A percentile compares a stretch with the other conserved stretches of the same genome.
Evolutionary conservation across 1,139 yeast species (phyloP).

Genomic region (Magnusiomyces tetraspermus): DNA sequence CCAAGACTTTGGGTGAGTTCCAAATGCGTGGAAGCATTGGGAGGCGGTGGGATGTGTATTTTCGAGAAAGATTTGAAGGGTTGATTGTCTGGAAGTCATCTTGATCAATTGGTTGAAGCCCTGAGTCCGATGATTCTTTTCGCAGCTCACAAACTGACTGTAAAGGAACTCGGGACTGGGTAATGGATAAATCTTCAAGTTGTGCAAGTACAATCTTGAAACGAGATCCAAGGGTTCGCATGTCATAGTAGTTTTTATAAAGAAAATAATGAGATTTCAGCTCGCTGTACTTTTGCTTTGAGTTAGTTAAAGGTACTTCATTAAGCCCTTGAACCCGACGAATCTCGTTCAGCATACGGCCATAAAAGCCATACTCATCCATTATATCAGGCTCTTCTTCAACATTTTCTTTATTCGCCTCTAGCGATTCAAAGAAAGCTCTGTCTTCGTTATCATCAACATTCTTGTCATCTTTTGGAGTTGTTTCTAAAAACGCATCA

Average conservation of each 20-base stretch:
- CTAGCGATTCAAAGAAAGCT: neutral
- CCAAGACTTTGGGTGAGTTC: constrained; percentile 12
- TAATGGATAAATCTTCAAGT: constrained; percentile 7
- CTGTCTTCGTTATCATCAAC: neutral
- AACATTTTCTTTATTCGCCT: neutral
- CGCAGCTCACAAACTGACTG: neutral
- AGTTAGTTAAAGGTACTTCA: constrained; percentile 5
- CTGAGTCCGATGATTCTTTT: neutral
- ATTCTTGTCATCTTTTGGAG: neutral
- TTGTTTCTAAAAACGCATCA: neutral
- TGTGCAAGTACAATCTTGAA: constrained; percentile 8
- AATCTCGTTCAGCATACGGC: constrained; percentile 13
- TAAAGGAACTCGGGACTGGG: constrained; percentile 4
- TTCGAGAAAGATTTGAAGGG: neutral
- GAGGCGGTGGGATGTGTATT: constrained; percentile 11
- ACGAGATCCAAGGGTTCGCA: constrained; percentile 5
- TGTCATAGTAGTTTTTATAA: constrained; percentile 12
- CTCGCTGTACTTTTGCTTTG: neutral
- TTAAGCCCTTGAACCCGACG: constrained; percentile 14
- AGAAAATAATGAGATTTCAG: constrained; percentile 3
- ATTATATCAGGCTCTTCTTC: neutral
- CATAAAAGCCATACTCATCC: constrained; percentile 13
- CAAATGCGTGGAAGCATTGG: constrained; percentile 16
- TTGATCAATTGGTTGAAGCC: constrained; percentile 4
- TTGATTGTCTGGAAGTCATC: neutral